Evolutionary conservation across 2,329 filamentous ascomycete species (phyloP).

Genomic region (Achaetomium macrosporum): DNA sequence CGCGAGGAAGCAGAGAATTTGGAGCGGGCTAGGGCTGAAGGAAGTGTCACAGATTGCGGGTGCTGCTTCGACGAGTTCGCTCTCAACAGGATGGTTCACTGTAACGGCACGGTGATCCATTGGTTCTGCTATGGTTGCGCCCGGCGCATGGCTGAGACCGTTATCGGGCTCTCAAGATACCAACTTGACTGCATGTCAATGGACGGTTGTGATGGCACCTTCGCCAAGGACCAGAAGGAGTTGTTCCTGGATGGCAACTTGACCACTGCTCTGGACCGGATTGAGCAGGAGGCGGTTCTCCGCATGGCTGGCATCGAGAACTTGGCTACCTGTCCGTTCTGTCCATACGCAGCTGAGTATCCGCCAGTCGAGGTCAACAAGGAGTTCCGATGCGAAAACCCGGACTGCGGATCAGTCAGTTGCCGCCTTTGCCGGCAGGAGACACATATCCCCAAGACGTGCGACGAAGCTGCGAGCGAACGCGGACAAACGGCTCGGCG

Average conservation of each 20-base stretch:
- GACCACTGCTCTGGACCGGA: constrained; percentile 57
- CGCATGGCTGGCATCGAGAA: constrained; percentile 65
- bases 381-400: constrained; percentile 67
- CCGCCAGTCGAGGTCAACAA: constrained; percentile 60
- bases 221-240: constrained; percentile 49
- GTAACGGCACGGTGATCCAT: constrained; percentile 52
- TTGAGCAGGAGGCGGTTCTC: constrained; percentile 66
- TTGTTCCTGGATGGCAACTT: constrained; percentile 54
- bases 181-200: constrained; percentile 65
- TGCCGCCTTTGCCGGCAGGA: constrained; percentile 63
- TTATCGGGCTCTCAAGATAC: constrained; percentile 65
- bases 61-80: constrained; percentile 67
- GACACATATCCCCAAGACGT: constrained; percentile 67
- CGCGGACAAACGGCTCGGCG: constrained; percentile 57
- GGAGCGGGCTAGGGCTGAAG: constrained; percentile 37
- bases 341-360: constrained; percentile 71
- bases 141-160: constrained; percentile 57
- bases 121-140: constrained; percentile 67
- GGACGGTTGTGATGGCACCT: constrained; percentile 58
- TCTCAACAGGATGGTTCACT: constrained; percentile 62
- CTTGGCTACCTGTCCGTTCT: constrained; percentile 74
- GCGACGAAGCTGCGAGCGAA: constrained; percentile 59
- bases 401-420: constrained; percentile 56
- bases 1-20: constrained; percentile 38
- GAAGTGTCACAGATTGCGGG: constrained; percentile 59